Evolutionary conservation across 2,329 filamentous ascomycete species (phyloP).

Genomic region (Fusarium palustre): DNA sequence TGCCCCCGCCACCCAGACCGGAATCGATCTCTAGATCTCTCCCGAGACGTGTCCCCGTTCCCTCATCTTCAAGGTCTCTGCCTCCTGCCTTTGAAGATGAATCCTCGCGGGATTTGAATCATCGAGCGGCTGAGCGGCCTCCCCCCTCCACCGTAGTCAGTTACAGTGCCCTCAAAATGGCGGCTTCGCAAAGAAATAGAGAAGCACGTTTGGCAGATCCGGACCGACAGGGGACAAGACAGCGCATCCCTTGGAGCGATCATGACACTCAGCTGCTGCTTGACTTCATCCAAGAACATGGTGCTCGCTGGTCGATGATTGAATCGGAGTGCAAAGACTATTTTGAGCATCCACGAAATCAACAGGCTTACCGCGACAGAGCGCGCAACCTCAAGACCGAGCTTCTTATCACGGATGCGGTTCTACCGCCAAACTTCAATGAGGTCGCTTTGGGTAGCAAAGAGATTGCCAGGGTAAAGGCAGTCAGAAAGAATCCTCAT

Average conservation of each 20-base stretch:
- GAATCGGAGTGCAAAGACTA: slow-evolving; percentile 46
- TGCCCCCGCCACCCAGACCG: slow-evolving; percentile 32
- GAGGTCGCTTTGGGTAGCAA: slow-evolving; percentile 62
- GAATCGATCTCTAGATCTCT: slow-evolving; percentile 4
- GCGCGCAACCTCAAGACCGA: slow-evolving; percentile 68
- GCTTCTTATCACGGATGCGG: slow-evolving; percentile 58
- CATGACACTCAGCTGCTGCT: slow-evolving; percentile 58
- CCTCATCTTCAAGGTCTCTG: slow-evolving; percentile 12
- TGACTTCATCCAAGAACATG: slow-evolving; percentile 52
- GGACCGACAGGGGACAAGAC: slow-evolving; percentile 27
- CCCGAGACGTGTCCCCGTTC: slow-evolving; percentile 5
- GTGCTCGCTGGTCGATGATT: slow-evolving; percentile 51
- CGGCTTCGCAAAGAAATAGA: slow-evolving; percentile 38
- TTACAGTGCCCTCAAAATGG: slow-evolving; percentile 47
- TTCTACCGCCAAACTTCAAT: slow-evolving; percentile 63
- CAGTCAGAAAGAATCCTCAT: slow-evolving; percentile 61
- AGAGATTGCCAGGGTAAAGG: slow-evolving; percentile 57
- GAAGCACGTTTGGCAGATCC: slow-evolving; percentile 32
- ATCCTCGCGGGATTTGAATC: slow-evolving; percentile 29
- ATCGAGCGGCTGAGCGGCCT: background rate
- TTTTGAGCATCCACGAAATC: slow-evolving; percentile 61
- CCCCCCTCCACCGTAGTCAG: slow-evolving; percentile 10
- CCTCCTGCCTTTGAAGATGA: slow-evolving; percentile 45
- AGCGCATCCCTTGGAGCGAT: slow-evolving; percentile 57
- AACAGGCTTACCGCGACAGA: slow-evolving; percentile 69